Base-by-base conservation (phyloP, 768 basidiomycete species). In the Hygrocybe coccinea region DNA sequence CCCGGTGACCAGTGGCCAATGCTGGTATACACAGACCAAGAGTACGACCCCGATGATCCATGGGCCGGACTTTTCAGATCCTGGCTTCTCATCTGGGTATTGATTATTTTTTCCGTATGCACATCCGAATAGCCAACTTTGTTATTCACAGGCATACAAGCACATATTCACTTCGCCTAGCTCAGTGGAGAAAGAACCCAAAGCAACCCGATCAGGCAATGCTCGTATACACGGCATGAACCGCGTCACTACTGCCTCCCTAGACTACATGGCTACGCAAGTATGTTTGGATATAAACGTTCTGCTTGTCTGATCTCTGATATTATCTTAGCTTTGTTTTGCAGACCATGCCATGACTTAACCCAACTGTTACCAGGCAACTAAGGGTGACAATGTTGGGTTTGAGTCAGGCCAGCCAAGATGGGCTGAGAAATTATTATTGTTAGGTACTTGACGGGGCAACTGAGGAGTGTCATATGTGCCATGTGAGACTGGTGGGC, bases 291-390 rank as follows among this genome's bases (percentile, higher is more conserved):
- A 41, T 41, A 19, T 19, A 41, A 41, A n/a, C 14, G 5, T 15
- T 41, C 14, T 10, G 5, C 14, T 41, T 14, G 15, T 41, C 39
- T 19, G 39, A 29, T 29, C 4, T 29, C 29, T 29, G 8, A 29
- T 29, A 19, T 11, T 41, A 15, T 14, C 19, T 14, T 41, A 41
- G 39, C 14, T 19, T 21, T 14, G 54, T 17, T 67, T 67, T 45
- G 54, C 64, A n/a, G n/a, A n/a, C n/a, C n/a, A n/a, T n/a, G n/a
- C n/a, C n/a, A n/a, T n/a, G n/a, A n/a, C n/a, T n/a, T n/a, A n/a
- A n/a, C n/a, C n/a, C n/a, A n/a, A n/a, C n/a, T n/a, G n/a, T n/a
- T n/a, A n/a, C n/a, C n/a, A n/a, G n/a, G n/a, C n/a, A n/a, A n/a
- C n/a, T n/a, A n/a, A n/a, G n/a, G n/a, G n/a, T n/a, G n/a, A n/a